A percentile compares a stretch with the other conserved stretches of the same genome.
These are phyloP conservation scores for Puya raimondii DNA, from an alignment of 176 grass and related monocot genomes.

Conservation along the genomic window DNA sequence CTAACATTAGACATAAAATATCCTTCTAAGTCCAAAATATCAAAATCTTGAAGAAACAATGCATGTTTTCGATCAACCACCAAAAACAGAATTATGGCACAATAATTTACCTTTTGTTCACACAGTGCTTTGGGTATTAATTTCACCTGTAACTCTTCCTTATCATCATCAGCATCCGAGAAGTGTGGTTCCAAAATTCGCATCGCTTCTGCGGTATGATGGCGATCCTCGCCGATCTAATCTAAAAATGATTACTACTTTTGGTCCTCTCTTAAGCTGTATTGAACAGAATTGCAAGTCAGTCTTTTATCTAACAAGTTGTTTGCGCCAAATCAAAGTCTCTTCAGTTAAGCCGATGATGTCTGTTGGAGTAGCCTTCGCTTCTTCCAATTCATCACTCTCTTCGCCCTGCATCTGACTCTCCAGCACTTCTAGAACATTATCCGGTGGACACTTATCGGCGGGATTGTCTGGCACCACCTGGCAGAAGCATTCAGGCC, in stretches of 20 bases:
- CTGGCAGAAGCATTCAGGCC: slow-evolving; percentile 98
- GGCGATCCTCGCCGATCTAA: neutral
- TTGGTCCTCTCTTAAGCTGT: neutral
- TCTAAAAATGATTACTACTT: neutral
- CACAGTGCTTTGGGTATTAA: too few relatives aligned
- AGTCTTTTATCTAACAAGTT: neutral
- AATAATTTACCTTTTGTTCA: too few relatives aligned
- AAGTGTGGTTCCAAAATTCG: too few relatives aligned
- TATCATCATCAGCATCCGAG: too few relatives aligned
- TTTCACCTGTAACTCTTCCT: too few relatives aligned
- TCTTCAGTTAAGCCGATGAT: slow-evolving; percentile 32
- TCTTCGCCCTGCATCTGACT: slow-evolving; percentile 45
- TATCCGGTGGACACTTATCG: slow-evolving; percentile 54
- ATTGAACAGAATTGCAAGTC: too few relatives aligned
- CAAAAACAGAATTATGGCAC: too few relatives aligned
- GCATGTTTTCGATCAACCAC: too few relatives aligned
- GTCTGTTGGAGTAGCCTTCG: slow-evolving; percentile 21
- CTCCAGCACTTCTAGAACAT: slow-evolving; percentile 57
- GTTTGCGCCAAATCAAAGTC: slow-evolving; percentile 12
- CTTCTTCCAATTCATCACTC: slow-evolving; percentile 26
- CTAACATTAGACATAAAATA: too few relatives aligned
- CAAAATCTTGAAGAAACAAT: too few relatives aligned
- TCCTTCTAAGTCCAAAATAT: too few relatives aligned
- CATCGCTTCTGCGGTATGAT: too few relatives aligned
- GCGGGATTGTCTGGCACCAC: slow-evolving; percentile 34